Conservation (phyloP, 176 grass and related monocot species). For the Ampelocalamus luodianensis region DNA sequence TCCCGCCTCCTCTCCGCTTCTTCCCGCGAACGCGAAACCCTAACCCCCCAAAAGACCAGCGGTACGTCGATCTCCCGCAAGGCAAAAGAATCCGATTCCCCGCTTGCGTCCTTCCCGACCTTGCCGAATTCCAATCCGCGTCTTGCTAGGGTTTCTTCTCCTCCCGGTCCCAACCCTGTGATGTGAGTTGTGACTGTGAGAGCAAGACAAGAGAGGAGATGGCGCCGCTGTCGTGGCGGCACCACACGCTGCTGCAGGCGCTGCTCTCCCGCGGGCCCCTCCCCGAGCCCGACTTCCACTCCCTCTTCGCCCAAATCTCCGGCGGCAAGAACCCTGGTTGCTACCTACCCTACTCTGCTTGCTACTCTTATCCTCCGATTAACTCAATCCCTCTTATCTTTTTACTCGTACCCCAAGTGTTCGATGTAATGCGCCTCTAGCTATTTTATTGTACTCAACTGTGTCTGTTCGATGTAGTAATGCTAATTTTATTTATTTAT, state of each 20-base stretch:
- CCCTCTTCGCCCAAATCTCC: constrained; percentile 58
- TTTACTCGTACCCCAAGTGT: constrained; percentile 2
- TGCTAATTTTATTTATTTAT: not conserved
- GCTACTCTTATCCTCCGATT: not conserved
- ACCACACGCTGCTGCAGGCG: constrained; percentile 78
- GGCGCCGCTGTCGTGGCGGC: not conserved
- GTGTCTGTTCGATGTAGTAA: not conserved
- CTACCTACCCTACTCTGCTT: not conserved
- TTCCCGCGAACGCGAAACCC: too few species aligned
- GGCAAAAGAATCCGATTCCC: too few species aligned
- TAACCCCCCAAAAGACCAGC: too few species aligned
- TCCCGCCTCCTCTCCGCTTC: too few species aligned
- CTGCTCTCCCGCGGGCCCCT: constrained; percentile 67
- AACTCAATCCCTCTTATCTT: not conserved
- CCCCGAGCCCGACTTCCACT: constrained; percentile 57
- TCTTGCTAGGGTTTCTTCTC: too few species aligned
- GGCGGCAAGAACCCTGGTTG: constrained; percentile 68
- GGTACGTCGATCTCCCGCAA: too few species aligned
- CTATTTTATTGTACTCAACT: not conserved
- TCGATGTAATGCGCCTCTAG: constrained; percentile 30
- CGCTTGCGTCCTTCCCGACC: too few species aligned
- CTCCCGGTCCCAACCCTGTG: too few species aligned
- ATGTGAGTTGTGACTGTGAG: too few species aligned
- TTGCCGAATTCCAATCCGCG: too few species aligned
- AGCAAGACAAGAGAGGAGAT: too few species aligned